Conservation (phyloP, 306 rosid species). For the Inga oerstediana region DNA sequence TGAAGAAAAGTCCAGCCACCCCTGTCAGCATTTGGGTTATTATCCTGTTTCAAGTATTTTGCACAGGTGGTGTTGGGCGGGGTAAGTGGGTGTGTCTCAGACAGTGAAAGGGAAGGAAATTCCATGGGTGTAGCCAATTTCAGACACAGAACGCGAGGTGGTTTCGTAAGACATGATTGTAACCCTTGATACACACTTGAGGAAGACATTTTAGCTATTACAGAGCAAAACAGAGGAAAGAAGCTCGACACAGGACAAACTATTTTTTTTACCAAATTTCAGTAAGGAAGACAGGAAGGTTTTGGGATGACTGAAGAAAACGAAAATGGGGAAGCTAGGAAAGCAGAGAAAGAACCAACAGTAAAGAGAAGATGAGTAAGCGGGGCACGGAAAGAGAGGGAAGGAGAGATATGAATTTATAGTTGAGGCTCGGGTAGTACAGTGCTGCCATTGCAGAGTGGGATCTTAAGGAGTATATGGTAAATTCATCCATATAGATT, state of each 20-base stretch:
- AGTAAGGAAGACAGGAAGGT: background rate
- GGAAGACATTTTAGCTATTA: constrained; percentile 39
- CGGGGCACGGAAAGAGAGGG: constrained; percentile 43
- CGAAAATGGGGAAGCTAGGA: background rate
- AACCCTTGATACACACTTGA: constrained; percentile 51
- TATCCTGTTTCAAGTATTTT: constrained; percentile 6
- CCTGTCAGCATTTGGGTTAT: background rate
- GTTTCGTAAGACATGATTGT: constrained; percentile 51
- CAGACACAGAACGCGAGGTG: constrained; percentile 42
- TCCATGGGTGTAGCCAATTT: constrained; percentile 45
- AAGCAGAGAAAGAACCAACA: constrained; percentile 19
- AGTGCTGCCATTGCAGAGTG: background rate
- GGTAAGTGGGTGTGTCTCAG: background rate
- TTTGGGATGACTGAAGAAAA: background rate
- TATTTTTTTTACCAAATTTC: background rate
- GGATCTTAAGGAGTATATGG: background rate
- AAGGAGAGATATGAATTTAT: constrained; percentile 4
- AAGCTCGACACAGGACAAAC: background rate
- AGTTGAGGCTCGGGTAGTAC: background rate
- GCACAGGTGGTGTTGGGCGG: constrained; percentile 1
- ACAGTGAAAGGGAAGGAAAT: background rate
- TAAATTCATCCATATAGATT: background rate
- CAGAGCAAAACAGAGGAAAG: background rate
- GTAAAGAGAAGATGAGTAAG: constrained; percentile 25
- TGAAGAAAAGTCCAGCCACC: constrained; percentile 55